Evolutionary conservation across 2,329 filamentous ascomycete genomes (phyloP), one percentile per base, ranked within the genome.

Genomic region (Hypoxylon sp.): DNA sequence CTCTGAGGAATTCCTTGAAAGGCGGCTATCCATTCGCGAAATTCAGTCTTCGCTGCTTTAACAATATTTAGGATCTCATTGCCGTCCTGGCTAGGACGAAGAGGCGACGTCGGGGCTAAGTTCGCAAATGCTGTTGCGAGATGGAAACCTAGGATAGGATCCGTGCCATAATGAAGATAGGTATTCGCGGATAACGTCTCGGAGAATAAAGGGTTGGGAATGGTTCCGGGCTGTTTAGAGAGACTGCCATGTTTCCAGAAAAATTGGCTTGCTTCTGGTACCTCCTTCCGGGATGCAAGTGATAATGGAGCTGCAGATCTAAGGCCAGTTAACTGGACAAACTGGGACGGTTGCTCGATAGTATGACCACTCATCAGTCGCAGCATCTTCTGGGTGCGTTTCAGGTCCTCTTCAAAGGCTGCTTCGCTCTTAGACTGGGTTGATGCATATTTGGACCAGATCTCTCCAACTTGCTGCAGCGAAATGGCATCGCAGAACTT

Each of bases 71-170:
- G 12, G 7, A 31, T 30, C 23, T 20, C 59, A 62, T 8, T 35
- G 27, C 51, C 16, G 1, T 44, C 19, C 1, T 37, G 34, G 2
- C 54, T 34, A 1, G 67, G 59, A 5, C 64, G 65, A 16, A 79
- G 63, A 0, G 77, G 74, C 1, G 76, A 79, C 0, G 56, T 41
- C 3, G 72, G 62, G 0, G 67, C 57, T 1, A 79, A 66, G 0
- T 70, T 61, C 2, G 71, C 70, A 50, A 72, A 74, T 2, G 75
- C 78, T 1, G 73, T 68, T 2, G 79, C 78, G n/a, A 86, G 71
- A 64, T 86, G 82, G 49, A 80, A 87, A 1, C 81, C 77, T 4
- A 78, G 60, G 0, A 83, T 54, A 0, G 83, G 82, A 51, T 85
- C 71, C 3, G 73, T 73, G 3, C 69, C 72, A 60, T 78, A 77